Conservation (phyloP, 2,329 filamentous ascomycete genomes). For the Cylindrodendrum hubeiense region DNA sequence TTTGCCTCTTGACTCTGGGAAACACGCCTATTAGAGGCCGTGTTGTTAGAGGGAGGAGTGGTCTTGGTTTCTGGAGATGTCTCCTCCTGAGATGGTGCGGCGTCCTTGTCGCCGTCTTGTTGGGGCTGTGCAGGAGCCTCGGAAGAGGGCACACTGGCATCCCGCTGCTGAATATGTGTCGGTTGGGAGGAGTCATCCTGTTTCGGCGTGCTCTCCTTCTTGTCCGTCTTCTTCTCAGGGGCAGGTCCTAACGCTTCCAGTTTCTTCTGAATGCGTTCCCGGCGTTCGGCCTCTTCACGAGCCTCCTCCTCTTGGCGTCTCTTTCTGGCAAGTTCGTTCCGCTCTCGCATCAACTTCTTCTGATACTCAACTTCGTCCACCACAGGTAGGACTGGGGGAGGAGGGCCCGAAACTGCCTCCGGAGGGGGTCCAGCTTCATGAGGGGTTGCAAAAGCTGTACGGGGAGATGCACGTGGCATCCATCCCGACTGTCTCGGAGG, state of each 20-base stretch:
- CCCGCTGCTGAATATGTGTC: conserved; percentile 52
- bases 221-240: conserved; percentile 69
- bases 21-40: conserved; percentile 41
- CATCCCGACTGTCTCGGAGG: conserved; percentile 42
- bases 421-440: conserved; percentile 45
- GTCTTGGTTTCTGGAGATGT: conserved; percentile 26
- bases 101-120: conserved; percentile 31
- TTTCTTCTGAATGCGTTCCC: conserved; percentile 79
- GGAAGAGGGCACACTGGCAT: conserved; percentile 17
- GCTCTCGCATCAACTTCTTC: conserved; percentile 80
- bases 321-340: conserved; percentile 76
- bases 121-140: conserved; percentile 30
- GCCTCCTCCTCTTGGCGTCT: conserved; percentile 76
- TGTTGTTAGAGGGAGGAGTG: conserved; percentile 29
- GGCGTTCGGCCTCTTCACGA: conserved; percentile 77
- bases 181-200: conserved; percentile 54
- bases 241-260: conserved; percentile 77
- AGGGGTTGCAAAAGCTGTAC: conserved; percentile 54
- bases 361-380: conserved; percentile 73
- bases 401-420: conserved; percentile 48
- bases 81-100: conserved; percentile 23
- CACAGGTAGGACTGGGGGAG: conserved; percentile 48
- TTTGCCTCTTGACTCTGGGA: conserved; percentile 51
- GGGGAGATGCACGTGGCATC: conserved; percentile 57
- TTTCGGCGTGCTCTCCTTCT: conserved; percentile 60